Evolutionary conservation across 768 basidiomycete species (phyloP).

Genomic region (Termitomyces sp.): DNA sequence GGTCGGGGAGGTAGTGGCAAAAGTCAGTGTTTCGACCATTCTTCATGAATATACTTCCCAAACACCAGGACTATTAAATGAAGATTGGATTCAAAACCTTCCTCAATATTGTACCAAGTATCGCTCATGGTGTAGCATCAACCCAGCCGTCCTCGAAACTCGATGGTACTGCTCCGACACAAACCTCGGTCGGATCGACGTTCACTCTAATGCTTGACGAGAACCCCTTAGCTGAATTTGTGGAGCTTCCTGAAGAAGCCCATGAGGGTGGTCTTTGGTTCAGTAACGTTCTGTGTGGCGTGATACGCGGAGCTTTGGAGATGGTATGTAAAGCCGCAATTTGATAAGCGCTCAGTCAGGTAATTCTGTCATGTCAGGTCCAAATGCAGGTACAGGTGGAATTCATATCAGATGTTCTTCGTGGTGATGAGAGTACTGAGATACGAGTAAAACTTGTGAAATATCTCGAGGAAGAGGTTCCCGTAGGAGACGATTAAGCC

Average conservation of each 20-base stretch:
- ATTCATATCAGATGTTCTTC: constrained; percentile 84
- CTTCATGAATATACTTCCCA: neutral
- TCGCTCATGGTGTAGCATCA: constrained; percentile 62
- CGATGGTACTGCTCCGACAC: constrained; percentile 32
- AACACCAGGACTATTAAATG: neutral
- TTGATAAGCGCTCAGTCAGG: neutral
- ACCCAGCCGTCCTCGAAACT: constrained; percentile 47
- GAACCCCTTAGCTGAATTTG: constrained; percentile 95
- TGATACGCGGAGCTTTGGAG: constrained; percentile 87
- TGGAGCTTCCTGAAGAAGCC: constrained; percentile 91
- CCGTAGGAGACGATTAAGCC: constrained; percentile 79
- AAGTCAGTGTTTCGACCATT: constrained; percentile 44
- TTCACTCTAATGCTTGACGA: constrained; percentile 91
- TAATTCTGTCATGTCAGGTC: constrained; percentile 45
- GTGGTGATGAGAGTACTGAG: constrained; percentile 93
- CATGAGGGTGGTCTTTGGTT: constrained; percentile 94
- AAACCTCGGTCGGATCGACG: constrained; percentile 43
- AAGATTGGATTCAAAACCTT: constrained; percentile 99
- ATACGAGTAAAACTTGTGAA: constrained; percentile 87
- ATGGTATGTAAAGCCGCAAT: constrained; percentile 61
- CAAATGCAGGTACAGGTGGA: constrained; percentile 92
- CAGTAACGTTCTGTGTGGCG: constrained; percentile 93
- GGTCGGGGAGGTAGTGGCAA: constrained; percentile 91
- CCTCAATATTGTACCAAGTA: constrained; percentile 82
- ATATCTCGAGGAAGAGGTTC: constrained; percentile 94